phyloP scores from a whole-genome alignment of 208 protist species.

The Blechomonas ayalai region DNA sequence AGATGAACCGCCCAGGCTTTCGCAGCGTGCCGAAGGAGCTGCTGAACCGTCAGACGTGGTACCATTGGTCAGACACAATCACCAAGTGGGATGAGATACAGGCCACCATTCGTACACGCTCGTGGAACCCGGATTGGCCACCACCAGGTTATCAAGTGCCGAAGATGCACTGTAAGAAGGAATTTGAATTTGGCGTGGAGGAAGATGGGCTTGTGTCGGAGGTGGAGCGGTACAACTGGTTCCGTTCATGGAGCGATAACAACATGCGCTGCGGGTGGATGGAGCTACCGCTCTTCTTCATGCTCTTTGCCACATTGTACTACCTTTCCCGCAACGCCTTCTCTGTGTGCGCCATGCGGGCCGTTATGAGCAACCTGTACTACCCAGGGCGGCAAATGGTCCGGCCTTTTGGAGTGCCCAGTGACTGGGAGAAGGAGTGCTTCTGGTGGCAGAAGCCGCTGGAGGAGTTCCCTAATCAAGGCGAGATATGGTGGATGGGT shows the following conservation, averaged over 20 bases:
- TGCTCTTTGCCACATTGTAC: conserved; percentile 53
- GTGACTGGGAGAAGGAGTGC: conserved; percentile 56
- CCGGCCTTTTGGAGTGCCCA: conserved; percentile 68
- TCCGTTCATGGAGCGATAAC: conserved; percentile 72
- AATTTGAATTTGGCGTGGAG: conserved; percentile 80
- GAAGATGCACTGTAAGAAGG: conserved; percentile 78
- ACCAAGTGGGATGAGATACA: conserved; percentile 85
- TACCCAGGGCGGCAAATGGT: conserved; percentile 67
- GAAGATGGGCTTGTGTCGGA: conserved; percentile 74
- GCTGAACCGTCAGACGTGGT: conserved; percentile 84
- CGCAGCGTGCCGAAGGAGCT: conserved; percentile 83
- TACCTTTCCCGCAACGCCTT: conserved; percentile 47
- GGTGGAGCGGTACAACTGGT: conserved; percentile 86
- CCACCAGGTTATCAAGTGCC: conserved; percentile 81
- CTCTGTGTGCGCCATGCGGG: conserved; percentile 50
- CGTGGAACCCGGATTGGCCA: conserved; percentile 85
- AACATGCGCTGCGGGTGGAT: conserved; percentile 80
- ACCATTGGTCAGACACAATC: conserved; percentile 83
- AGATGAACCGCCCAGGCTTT: conserved; percentile 78
- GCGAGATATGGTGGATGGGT: conserved; percentile 75
- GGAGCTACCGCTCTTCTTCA: conserved; percentile 64
- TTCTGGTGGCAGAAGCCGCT: conserved; percentile 87
- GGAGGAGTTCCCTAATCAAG: conserved; percentile 82
- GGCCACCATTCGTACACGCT: conserved; percentile 73
- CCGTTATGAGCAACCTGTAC: conserved; percentile 77